A percentile compares a stretch with the other conserved stretches of the same genome.
phyloP scores from a whole-genome alignment of 148 eudicot species.

The Cornus florida region DNA sequence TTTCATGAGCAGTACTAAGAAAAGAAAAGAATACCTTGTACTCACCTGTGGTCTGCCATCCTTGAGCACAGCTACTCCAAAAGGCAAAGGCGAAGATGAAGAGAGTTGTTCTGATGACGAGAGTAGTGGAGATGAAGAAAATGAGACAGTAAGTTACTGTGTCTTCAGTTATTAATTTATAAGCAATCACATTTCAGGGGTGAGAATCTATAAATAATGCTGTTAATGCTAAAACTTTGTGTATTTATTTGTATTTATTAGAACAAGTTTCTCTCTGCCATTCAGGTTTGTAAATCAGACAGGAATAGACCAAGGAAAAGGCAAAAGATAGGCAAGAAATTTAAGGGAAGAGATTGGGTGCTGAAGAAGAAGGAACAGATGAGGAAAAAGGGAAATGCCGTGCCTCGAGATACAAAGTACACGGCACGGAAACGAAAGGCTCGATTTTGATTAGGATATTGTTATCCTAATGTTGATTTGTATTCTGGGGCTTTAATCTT shows the following conservation, averaged over 20 bases:
- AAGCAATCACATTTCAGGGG: background rate
- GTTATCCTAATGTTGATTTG: background rate
- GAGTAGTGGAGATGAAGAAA: slow-evolving; percentile 63
- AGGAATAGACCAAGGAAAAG: slow-evolving; percentile 78
- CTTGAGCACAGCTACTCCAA: slow-evolving; percentile 55
- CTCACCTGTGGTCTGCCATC: slow-evolving; percentile 93
- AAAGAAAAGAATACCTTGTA: slow-evolving; percentile 86
- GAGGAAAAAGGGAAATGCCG: slow-evolving; percentile 66
- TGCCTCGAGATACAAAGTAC: slow-evolving; percentile 72
- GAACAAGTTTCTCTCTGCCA: background rate
- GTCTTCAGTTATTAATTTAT: background rate
- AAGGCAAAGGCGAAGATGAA: slow-evolving; percentile 67
- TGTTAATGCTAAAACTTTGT: background rate
- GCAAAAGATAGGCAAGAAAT: slow-evolving; percentile 54
- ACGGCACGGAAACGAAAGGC: slow-evolving; percentile 84
- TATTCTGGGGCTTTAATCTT: background rate
- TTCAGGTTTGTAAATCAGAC: slow-evolving; percentile 70
- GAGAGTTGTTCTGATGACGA: slow-evolving; percentile 63
- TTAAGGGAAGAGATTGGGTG: slow-evolving; percentile 66
- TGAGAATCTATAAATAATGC: background rate
- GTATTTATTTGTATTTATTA: background rate
- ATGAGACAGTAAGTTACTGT: slow-evolving; percentile 44
- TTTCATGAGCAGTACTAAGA: slow-evolving; percentile 67
- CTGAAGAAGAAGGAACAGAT: slow-evolving; percentile 71
- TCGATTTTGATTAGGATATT: slow-evolving; percentile 46